Conservation (phyloP, 495 filamentous ascomycete genomes). For the Hypoxylon intermedium region DNA sequence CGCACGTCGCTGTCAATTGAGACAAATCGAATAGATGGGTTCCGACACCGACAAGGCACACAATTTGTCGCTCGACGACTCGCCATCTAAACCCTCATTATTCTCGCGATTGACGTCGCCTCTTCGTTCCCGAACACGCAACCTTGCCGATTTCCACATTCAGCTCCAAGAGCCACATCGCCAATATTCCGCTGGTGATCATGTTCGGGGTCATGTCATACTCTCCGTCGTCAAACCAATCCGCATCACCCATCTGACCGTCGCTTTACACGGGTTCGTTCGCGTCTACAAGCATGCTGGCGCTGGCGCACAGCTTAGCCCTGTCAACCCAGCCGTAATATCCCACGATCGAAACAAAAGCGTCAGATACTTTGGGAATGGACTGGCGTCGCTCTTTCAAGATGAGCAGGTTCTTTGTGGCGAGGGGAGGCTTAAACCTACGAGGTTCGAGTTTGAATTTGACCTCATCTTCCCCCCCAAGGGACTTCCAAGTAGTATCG, state of each 20-base stretch:
- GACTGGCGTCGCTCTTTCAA: constrained; percentile 84
- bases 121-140: constrained; percentile 67
- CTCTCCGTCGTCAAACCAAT: constrained; percentile 81
- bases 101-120: constrained; percentile 62
- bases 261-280: constrained; percentile 86
- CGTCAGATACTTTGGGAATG: constrained; percentile 78
- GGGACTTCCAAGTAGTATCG: constrained; percentile 88
- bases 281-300: constrained; percentile 83
- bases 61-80: constrained; percentile 41
- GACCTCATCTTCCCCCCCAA: constrained; percentile 80
- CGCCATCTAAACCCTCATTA: constrained; percentile 50
- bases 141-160: constrained; percentile 82
- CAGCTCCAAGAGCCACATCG: constrained; percentile 85
- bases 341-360: constrained; percentile 54
- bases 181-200: constrained; percentile 73
- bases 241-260: constrained; percentile 87
- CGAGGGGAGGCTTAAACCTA: constrained; percentile 83
- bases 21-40: constrained; percentile 44
- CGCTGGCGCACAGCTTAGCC: constrained; percentile 65
- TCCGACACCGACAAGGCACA: constrained; percentile 42
- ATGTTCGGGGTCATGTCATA: constrained; percentile 75
- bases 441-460: constrained; percentile 91
- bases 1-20: constrained; percentile 38
- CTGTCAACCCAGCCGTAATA: constrained; percentile 51
- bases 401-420: constrained; percentile 91